These are phyloP conservation scores for Alternaria sp. DNA, from an alignment of 2,329 filamentous ascomycete genomes.

Conservation along the genomic window DNA sequence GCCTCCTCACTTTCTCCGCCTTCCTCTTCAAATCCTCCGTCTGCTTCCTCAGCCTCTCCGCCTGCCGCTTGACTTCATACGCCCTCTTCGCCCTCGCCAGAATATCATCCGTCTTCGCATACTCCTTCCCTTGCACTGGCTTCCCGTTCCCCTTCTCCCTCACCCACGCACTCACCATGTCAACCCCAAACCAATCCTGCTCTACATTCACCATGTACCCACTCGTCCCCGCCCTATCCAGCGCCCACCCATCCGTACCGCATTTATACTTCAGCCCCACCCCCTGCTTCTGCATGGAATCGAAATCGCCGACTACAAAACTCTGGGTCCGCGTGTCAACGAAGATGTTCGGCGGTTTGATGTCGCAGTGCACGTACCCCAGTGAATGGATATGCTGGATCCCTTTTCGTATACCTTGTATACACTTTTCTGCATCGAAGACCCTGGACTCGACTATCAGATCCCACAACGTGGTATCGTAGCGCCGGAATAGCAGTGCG, in stretches of 20 bases:
- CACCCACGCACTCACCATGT: conserved; percentile 1
- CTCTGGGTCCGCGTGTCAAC: neutral
- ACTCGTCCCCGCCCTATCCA: neutral
- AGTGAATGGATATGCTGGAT: conserved; percentile 7
- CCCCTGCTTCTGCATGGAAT: neutral
- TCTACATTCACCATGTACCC: neutral
- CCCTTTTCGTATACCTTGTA: neutral
- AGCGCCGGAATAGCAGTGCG: neutral
- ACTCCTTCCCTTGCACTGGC: neutral
- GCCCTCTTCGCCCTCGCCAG: neutral
- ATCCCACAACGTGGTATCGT: neutral
- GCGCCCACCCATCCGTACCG: neutral
- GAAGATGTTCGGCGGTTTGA: conserved; percentile 14
- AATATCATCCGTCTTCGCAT: neutral
- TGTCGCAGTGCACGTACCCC: conserved; percentile 2
- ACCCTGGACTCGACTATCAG: neutral
- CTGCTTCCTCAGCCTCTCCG: neutral
- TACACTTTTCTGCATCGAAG: neutral
- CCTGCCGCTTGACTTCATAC: neutral
- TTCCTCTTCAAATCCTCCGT: neutral
- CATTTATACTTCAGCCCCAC: neutral
- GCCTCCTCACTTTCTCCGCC: neutral
- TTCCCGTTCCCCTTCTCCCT: neutral
- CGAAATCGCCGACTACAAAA: neutral
- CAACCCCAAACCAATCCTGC: conserved; percentile 4